Percentiles rank a stretch among this genome's conserved stretches.
These are phyloP conservation scores for Heliocybe sulcata DNA, from an alignment of 1,284 basidiomycete species.

Conservation along the genomic window DNA sequence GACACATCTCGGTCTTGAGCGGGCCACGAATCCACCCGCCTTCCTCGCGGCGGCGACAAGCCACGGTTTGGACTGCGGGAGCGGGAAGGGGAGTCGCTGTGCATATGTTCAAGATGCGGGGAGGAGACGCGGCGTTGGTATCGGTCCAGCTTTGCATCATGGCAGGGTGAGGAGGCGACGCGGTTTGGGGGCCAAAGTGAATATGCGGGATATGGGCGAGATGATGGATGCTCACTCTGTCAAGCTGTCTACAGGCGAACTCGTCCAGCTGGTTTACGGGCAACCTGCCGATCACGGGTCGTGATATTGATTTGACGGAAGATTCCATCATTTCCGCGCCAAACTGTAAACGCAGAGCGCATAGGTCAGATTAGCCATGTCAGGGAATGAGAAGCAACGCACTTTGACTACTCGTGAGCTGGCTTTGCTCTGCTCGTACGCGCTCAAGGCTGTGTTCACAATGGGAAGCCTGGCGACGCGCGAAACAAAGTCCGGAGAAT, in stretches of 20 bases:
- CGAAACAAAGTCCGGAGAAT: constrained; percentile 35
- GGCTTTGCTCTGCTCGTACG: constrained; percentile 74
- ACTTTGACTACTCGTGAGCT: constrained; percentile 77
- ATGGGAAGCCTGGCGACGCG: constrained; percentile 45
- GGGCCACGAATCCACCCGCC: neutral
- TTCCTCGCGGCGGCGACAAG: neutral
- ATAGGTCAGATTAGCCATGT: neutral
- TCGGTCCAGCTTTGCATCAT: constrained; percentile 13
- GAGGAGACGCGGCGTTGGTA: constrained; percentile 6
- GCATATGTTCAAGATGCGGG: neutral
- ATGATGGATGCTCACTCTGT: constrained; percentile 47
- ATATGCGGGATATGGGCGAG: constrained; percentile 1
- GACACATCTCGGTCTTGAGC: constrained; percentile 17
- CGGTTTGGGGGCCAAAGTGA: constrained; percentile 4
- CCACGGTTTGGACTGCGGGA: neutral
- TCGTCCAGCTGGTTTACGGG: constrained; percentile 78
- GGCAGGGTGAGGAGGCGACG: neutral
- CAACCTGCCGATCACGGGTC: constrained; percentile 78
- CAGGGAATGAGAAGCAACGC: constrained; percentile 9
- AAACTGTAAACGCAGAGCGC: constrained; percentile 42
- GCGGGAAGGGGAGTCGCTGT: neutral
- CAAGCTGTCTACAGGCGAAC: constrained; percentile 82
- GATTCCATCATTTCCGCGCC: constrained; percentile 87
- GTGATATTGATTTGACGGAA: constrained; percentile 75
- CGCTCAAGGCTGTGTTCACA: constrained; percentile 62